Conservation (phyloP, 331 rosid species). For the Pyrus hybrid region DNA sequence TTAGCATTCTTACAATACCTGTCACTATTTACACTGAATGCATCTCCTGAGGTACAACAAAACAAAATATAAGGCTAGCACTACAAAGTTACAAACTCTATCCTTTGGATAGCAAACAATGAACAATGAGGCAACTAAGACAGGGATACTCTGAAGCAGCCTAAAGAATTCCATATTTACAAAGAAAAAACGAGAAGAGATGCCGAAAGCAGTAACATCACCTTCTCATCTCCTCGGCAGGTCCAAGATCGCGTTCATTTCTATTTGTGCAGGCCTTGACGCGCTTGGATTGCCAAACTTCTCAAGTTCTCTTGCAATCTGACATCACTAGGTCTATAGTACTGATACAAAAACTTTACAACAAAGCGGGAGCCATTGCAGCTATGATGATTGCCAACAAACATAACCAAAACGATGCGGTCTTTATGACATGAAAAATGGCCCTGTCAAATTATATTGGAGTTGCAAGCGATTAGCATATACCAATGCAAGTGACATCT, state of each 20-base stretch:
- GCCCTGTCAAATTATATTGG: slow-evolving; percentile 53
- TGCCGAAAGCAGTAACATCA: slow-evolving; percentile 4
- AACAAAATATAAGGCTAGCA: slow-evolving; percentile 18
- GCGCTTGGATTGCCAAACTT: slow-evolving; percentile 25
- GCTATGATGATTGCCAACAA: slow-evolving; percentile 48
- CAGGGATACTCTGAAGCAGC: slow-evolving; percentile 40
- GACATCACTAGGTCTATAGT: slow-evolving; percentile 62
- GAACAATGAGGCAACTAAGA: slow-evolving; percentile 41
- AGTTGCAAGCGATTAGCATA: slow-evolving; percentile 25
- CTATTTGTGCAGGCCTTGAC: slow-evolving; percentile 51
- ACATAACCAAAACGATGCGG: slow-evolving; percentile 58
- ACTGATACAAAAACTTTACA: slow-evolving; percentile 46
- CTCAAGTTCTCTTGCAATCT: slow-evolving; percentile 74
- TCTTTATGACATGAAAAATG: slow-evolving; percentile 30
- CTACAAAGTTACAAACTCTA: slow-evolving; percentile 32
- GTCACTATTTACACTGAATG: slow-evolving; percentile 34
- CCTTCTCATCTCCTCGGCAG: slow-evolving; percentile 31
- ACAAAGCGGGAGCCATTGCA: slow-evolving; percentile 67
- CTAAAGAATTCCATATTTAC: slow-evolving; percentile 33
- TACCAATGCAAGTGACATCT: background rate
- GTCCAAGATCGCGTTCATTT: slow-evolving; percentile 54
- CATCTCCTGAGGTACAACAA: slow-evolving; percentile 22
- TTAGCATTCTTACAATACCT: no score
- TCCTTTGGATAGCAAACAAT: slow-evolving; percentile 55
- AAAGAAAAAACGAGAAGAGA: background rate